phyloP scores from a whole-genome alignment of 805 yeast genomes.

The Ogataea minuta region DNA sequence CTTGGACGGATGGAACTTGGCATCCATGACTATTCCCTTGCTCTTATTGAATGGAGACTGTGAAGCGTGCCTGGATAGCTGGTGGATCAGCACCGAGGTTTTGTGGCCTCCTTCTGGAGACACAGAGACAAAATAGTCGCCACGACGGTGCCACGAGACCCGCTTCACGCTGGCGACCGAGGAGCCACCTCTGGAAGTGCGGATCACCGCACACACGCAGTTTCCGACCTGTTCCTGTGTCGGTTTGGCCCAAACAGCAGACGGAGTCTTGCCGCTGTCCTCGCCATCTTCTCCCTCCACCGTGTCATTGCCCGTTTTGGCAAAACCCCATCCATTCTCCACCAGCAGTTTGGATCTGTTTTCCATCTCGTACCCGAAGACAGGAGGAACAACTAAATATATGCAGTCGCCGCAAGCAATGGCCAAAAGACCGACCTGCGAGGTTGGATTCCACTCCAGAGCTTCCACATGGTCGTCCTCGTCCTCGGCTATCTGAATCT shows the following conservation, averaged over 20 bases:
- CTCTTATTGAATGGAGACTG: slow-evolving; percentile 94
- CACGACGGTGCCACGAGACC: slow-evolving; percentile 93
- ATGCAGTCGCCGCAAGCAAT: slow-evolving; percentile 80
- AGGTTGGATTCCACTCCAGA: slow-evolving; percentile 87
- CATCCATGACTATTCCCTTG: slow-evolving; percentile 93
- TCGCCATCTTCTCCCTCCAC: slow-evolving; percentile 25
- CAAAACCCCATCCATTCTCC: slow-evolving; percentile 92
- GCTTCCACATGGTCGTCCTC: slow-evolving; percentile 77
- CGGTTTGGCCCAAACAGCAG: slow-evolving; percentile 84
- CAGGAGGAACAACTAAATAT: slow-evolving; percentile 81
- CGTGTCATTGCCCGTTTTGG: slow-evolving; percentile 35
- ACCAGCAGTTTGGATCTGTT: slow-evolving; percentile 73
- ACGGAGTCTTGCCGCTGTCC: slow-evolving; percentile 42
- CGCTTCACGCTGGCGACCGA: slow-evolving; percentile 68
- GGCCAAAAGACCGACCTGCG: slow-evolving; percentile 73
- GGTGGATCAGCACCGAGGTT: slow-evolving; percentile 89
- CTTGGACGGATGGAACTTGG: slow-evolving; percentile 93
- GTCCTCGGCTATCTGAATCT: slow-evolving; percentile 47
- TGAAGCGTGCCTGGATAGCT: slow-evolving; percentile 87
- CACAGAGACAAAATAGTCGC: slow-evolving; percentile 95
- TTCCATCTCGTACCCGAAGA: slow-evolving; percentile 85
- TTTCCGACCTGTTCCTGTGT: slow-evolving; percentile 52
- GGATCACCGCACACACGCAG: slow-evolving; percentile 73
- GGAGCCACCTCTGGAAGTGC: slow-evolving; percentile 40
- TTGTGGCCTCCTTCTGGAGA: slow-evolving; percentile 85